These are phyloP conservation scores for Taxillus chinensis DNA, from an alignment of 164 flowering plant species.

Conservation along the genomic window DNA sequence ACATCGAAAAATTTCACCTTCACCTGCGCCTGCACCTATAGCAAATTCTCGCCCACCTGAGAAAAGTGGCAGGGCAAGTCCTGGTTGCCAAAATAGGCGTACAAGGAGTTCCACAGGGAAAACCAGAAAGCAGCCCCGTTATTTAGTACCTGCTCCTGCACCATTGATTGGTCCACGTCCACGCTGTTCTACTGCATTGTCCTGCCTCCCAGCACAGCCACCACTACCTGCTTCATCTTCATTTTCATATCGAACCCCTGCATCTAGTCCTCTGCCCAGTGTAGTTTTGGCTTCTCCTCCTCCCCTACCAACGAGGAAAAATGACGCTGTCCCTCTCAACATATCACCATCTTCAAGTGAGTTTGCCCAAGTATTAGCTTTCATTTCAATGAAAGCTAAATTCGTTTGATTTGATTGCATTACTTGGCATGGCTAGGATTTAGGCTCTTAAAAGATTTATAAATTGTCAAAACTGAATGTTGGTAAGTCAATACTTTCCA, in stretches of 20 bases:
- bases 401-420: too few relatives aligned
- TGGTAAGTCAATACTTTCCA: too few relatives aligned
- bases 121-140: slow-evolving; percentile 15
- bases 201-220: slow-evolving; percentile 18
- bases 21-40: slow-evolving; percentile 1
- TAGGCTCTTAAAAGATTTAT: too few relatives aligned
- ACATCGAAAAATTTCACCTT: slow-evolving; percentile 12
- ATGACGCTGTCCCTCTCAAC: slow-evolving; percentile 23
- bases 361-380: slow-evolving; percentile 13
- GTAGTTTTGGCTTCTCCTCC: slow-evolving; percentile 40
- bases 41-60: slow-evolving; percentile 20
- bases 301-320: slow-evolving; percentile 37
- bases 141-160: slow-evolving; percentile 21
- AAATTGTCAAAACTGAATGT: too few relatives aligned
- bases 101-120: slow-evolving; percentile 15
- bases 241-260: slow-evolving; percentile 15
- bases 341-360: slow-evolving; percentile 30
- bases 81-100: slow-evolving; percentile 29
- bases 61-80: slow-evolving; percentile 21
- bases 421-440: too few relatives aligned
- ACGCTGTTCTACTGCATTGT: slow-evolving; percentile 23
- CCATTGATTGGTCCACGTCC: slow-evolving; percentile 28
- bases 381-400: too few relatives aligned
- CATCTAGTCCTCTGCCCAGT: slow-evolving; percentile 45
- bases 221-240: slow-evolving; percentile 18